Evolutionary conservation across 2,329 filamentous ascomycete species (phyloP), one percentile per base, ranked within the genome.

Genomic region (Fusarium coffeatum): DNA sequence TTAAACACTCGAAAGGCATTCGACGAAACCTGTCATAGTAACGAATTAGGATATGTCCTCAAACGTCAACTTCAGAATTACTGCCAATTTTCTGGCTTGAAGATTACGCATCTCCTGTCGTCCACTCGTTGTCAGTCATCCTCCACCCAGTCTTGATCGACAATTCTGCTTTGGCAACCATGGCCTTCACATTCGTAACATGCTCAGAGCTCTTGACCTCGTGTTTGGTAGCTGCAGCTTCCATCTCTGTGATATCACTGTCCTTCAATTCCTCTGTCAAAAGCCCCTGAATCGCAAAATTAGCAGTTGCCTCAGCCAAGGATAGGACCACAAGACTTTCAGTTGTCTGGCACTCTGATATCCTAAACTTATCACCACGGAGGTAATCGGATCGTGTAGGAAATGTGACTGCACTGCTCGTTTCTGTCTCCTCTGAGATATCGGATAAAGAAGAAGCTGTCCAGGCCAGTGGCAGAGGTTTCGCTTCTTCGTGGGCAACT

Each of bases 371-470:
- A 11, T 20, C 13, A 13, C 41, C 27, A 6, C 22, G 58, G 49
- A 55, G 48, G n/a, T 64, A 65, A 27, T 65, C 62, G 16, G 58
- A 56, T 46, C 42, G 58, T 8, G 49, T 42, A 20, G 49, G 59
- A 7, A 69, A 59, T 22, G 34, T 55, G 25, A 45, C 59, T 27
- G 57, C 51, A 15, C 56, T 61, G 34, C 59, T 63, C 42, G 60
- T 50, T 28, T 68, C 68, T 20, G 55, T 45, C 30, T 72, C 69
- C 51, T 75, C 73, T 23, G 70, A 66, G 18, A 75, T 75, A 22
- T 60, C 68, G 30, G 73, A 68, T 7, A 74, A 66, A 10, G 66
- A 49, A 32, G 70, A 72, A 3, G 59, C 59, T 13, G 55, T 47
- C 25, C 62, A 57, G 13, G 64, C 59, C 25, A 57, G 55, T 22